These are phyloP conservation scores for Xylariaceae sp. DNA, from an alignment of 2,329 filamentous ascomycete species.

Conservation along the genomic window DNA sequence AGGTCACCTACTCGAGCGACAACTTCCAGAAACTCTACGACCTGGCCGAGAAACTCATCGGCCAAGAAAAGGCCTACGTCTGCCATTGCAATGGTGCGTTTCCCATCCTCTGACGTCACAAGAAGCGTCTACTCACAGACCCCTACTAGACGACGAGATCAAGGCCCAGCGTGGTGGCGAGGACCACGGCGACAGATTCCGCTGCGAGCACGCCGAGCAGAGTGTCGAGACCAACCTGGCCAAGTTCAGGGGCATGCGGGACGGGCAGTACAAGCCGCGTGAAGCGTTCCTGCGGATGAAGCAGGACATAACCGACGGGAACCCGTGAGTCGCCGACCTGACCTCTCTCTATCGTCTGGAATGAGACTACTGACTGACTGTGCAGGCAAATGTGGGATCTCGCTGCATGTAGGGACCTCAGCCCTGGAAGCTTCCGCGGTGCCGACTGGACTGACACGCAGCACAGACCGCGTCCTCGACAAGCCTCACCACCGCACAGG, in stretches of 20 bases:
- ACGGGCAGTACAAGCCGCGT: conserved; percentile 81
- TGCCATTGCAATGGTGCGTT: conserved; percentile 68
- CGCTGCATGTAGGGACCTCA: conserved; percentile 53
- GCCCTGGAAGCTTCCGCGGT: not conserved
- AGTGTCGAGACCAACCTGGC: conserved; percentile 68
- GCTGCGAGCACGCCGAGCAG: conserved; percentile 74
- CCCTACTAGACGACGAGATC: conserved; percentile 61
- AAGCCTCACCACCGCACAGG: conserved; percentile 73
- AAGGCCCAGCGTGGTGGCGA: conserved; percentile 82
- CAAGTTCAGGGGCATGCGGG: conserved; percentile 85
- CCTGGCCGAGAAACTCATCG: conserved; percentile 78
- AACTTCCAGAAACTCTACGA: conserved; percentile 86
- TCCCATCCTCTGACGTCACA: not conserved
- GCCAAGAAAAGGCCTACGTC: conserved; percentile 68
- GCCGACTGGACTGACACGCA: not conserved
- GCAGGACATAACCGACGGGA: conserved; percentile 70
- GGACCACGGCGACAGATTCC: conserved; percentile 63
- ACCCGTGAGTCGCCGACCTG: conserved; percentile 5
- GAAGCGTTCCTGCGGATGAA: conserved; percentile 91
- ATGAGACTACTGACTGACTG: not conserved
- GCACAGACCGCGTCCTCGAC: conserved; percentile 61
- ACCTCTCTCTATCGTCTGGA: too few relatives aligned
- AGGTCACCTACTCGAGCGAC: conserved; percentile 83
- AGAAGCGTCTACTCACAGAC: not conserved
- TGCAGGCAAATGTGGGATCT: conserved; percentile 76